Percentiles rank a stretch among this genome's conserved stretches.
Conservation (phyloP, 345 rosid genomes). For the Streptanthus diversifolius region DNA sequence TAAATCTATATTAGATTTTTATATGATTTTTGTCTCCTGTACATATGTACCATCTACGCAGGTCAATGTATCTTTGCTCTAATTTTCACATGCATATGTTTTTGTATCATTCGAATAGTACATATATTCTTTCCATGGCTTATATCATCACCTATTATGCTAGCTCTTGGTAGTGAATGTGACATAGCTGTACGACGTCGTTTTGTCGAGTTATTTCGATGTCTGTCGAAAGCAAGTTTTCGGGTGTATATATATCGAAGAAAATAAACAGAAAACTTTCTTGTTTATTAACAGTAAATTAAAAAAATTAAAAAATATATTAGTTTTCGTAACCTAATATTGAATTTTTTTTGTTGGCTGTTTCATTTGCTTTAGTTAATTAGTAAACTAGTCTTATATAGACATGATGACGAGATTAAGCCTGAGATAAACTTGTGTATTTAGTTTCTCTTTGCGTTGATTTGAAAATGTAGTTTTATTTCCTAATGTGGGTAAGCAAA, state of each 20-base stretch:
- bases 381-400: background rate
- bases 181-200: too few relatives aligned
- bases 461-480: background rate
- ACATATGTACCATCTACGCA: too few relatives aligned
- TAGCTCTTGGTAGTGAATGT: too few relatives aligned
- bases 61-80: too few relatives aligned
- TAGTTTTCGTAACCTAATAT: background rate
- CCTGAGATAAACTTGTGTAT: background rate
- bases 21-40: too few relatives aligned
- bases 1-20: background rate
- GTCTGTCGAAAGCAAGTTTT: too few relatives aligned
- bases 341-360: background rate
- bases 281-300: background rate
- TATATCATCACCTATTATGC: too few relatives aligned
- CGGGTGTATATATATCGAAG: background rate
- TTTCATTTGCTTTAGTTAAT: background rate
- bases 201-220: too few relatives aligned
- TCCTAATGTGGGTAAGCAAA: conserved; percentile 13
- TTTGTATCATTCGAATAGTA: too few relatives aligned
- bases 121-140: too few relatives aligned
- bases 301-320: background rate
- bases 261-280: background rate
- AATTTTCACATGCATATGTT: too few relatives aligned
- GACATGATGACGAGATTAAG: background rate
- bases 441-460: background rate